phyloP scores from a whole-genome alignment of 768 basidiomycete species.

The Naganishia vishniacii region DNA sequence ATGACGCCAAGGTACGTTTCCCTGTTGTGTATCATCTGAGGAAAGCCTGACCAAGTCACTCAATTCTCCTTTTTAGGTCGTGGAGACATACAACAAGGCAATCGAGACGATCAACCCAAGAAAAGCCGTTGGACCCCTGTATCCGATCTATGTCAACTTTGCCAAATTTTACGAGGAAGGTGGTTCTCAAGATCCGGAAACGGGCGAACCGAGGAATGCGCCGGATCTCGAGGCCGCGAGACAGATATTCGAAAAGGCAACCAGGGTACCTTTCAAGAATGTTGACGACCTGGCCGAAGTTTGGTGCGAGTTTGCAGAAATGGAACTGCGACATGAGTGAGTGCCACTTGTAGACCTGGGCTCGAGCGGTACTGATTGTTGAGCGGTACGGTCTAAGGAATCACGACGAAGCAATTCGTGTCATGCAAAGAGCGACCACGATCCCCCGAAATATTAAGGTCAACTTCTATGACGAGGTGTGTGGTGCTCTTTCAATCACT shows the following conservation, averaged over 20 bases:
- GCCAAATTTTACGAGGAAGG: conserved; percentile 98
- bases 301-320: conserved; percentile 99
- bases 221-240: conserved; percentile 76
- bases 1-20: conserved; percentile 80
- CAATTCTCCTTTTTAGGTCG: conserved; percentile 57
- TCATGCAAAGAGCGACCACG: conserved; percentile 94
- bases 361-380: neutral
- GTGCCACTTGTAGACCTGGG: conserved; percentile 45
- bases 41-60: too few relatives aligned
- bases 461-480: conserved; percentile 91
- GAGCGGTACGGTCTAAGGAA: conserved; percentile 57
- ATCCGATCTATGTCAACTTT: conserved; percentile 87
- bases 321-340: conserved; percentile 93
- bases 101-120: conserved; percentile 80
- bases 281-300: conserved; percentile 97
- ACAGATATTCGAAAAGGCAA: conserved; percentile 87
- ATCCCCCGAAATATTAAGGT: conserved; percentile 84
- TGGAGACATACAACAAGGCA: conserved; percentile 85
- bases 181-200: conserved; percentile 55
- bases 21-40: too few relatives aligned
- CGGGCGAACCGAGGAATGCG: conserved; percentile 63
- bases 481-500: conserved; percentile 30
- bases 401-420: conserved; percentile 86
- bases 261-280: conserved; percentile 83
- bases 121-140: conserved; percentile 82